A percentile compares a stretch with the other conserved stretches of the same genome.
Conservation (phyloP, 371 early-diverging fungal genomes). For the Lichtheimia ramosa region DNA sequence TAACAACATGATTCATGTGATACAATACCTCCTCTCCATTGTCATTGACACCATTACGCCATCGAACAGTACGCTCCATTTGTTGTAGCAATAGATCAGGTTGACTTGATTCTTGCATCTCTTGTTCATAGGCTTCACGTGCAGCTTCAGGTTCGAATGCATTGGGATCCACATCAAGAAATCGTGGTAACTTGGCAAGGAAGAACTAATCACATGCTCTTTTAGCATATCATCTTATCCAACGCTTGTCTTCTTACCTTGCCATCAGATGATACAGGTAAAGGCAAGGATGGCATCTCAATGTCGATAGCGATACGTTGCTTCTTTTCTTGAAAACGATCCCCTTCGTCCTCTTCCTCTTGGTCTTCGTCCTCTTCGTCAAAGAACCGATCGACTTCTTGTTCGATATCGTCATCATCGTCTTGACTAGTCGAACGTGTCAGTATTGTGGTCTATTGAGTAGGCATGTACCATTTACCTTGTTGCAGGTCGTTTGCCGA, state of each 20-base stretch:
- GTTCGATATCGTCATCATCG: not conserved
- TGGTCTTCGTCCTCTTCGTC: not conserved
- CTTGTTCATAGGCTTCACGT: constrained; percentile 25
- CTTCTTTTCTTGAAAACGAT: constrained; percentile 29
- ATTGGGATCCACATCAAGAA: constrained; percentile 66
- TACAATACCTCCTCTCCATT: constrained; percentile 43
- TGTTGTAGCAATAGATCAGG: constrained; percentile 52
- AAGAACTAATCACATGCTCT: constrained; percentile 45
- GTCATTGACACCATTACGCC: constrained; percentile 57
- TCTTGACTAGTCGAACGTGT: not conserved
- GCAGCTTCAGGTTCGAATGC: constrained; percentile 62
- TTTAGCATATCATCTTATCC: not conserved
- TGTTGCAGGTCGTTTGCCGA: constrained; percentile 7
- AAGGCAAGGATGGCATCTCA: constrained; percentile 37
- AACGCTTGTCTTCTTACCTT: constrained; percentile 24
- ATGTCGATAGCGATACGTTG: constrained; percentile 36
- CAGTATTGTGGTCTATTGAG: too few species aligned
- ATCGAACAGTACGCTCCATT: constrained; percentile 79
- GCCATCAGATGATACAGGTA: constrained; percentile 34
- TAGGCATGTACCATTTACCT: not conserved
- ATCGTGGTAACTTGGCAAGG: constrained; percentile 73
- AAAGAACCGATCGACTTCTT: not conserved
- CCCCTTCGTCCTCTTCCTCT: constrained; percentile 24
- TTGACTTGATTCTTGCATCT: constrained; percentile 35
- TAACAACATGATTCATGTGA: constrained; percentile 2